Evolutionary conservation across 2,329 filamentous ascomycete species (phyloP), one percentile per base, ranked within the genome.

Genomic region (Beauveria sp.): DNA sequence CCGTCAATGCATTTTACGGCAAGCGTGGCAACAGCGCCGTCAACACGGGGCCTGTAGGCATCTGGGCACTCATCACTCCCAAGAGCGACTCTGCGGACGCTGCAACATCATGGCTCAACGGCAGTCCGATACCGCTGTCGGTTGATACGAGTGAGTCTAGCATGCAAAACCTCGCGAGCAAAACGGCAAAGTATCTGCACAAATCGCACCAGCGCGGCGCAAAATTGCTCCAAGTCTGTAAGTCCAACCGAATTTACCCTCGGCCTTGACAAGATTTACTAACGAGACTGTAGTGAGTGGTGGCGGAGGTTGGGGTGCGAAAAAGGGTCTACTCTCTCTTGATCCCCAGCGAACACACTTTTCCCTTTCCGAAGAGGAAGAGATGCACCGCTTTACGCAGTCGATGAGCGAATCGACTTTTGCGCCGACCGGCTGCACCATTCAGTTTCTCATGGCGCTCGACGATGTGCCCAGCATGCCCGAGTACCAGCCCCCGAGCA

Each of bases 281-380:
- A 62, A 73, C 53, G 42, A 24, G 3, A 34, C 3, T 4, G 5
- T 45, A 81, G 83, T 93, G 65, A 92, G 89, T 68, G 91, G 91
- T 5, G 91, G 91, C 51, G 91, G 91, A 48, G 91, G 91, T 22
- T 96, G 91, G 91, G 91, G 91, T 18, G 79, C 83, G 61, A 95
- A 93, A 71, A 86, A 88, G 67, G 91, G 91, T 0, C 76, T 96
- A 0, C 76, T 96, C 3, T 91, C 90, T 6, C 79, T 96, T 4
- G 90, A 95, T 69, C 89, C 91, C 3, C 82, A 90, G 65, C 80
- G 77, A 18, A 78, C 72, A 22, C 83, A 83, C 67, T 75, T 76
- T 20, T 70, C 77, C 8, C 57, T 72, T 0, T 71, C 75, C 1
- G 79, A 81, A 45, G 76, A 84, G 40, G 79, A 83, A 22, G 76